These are phyloP conservation scores for Neocucurbitaria cava DNA, from an alignment of 2,329 filamentous ascomycete genomes.

Conservation along the genomic window DNA sequence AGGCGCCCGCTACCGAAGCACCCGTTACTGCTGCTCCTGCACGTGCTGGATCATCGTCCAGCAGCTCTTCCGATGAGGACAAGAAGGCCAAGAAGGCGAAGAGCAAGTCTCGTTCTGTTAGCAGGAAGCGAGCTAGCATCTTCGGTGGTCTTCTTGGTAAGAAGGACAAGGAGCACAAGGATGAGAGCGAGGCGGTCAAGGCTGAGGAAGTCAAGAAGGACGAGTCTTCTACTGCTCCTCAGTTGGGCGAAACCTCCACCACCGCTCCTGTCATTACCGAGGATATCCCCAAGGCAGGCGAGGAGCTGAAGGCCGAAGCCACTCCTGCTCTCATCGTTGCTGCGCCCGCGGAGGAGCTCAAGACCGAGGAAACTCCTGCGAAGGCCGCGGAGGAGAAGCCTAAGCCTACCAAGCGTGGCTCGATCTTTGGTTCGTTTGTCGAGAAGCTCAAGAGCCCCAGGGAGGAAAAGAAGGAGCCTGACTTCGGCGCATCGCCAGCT, in stretches of 20 bases:
- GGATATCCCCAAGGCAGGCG: slow-evolving; percentile 33
- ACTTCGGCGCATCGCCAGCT: slow-evolving; percentile 59
- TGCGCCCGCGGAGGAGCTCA: slow-evolving; percentile 44
- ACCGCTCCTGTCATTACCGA: slow-evolving; percentile 46
- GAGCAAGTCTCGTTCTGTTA: slow-evolving; percentile 67
- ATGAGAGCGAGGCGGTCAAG: slow-evolving; percentile 46
- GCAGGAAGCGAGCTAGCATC: slow-evolving; percentile 65
- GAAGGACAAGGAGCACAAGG: slow-evolving; percentile 63
- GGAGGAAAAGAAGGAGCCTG: slow-evolving; percentile 73
- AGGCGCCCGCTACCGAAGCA: slow-evolving; percentile 31
- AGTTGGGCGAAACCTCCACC: slow-evolving; percentile 40
- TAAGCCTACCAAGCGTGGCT: slow-evolving; percentile 82
- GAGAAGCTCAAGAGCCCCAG: slow-evolving; percentile 62
- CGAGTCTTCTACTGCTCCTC: slow-evolving; percentile 37
- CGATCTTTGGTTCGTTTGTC: slow-evolving; percentile 78
- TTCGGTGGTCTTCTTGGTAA: slow-evolving; percentile 66
- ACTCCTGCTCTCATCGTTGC: slow-evolving; percentile 30
- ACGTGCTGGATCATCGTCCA: slow-evolving; percentile 49
- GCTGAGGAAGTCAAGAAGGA: slow-evolving; percentile 45
- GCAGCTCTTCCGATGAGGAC: slow-evolving; percentile 55
- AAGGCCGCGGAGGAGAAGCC: slow-evolving; percentile 51
- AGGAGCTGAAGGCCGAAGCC: slow-evolving; percentile 57
- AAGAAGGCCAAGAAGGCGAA: slow-evolving; percentile 56
- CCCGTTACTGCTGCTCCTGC: slow-evolving; percentile 31
- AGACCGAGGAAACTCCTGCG: slow-evolving; percentile 53